Evolutionary conservation across 345 rosid species (phyloP), one percentile per base, ranked within the genome.

Genomic region (Melaleuca alternifolia): DNA sequence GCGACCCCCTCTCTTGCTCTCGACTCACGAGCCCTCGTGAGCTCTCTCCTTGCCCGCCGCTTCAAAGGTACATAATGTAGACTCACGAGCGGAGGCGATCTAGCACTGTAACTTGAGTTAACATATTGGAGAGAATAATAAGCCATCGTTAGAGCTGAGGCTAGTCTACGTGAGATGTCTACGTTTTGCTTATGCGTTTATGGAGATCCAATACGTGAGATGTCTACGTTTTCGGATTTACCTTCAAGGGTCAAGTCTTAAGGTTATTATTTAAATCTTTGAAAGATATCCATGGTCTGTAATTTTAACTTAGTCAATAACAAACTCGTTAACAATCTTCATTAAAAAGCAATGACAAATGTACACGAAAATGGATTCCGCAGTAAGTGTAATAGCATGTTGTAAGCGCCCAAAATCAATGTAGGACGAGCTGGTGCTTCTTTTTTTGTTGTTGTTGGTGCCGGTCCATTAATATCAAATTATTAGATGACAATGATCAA

Each of bases 371-470:
- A 61, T 28, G 7, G 0, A 14, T 28, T 61, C 37, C 1, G 1
- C 33, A n/a, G n/a, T 0, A 30, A 62, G 44, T 30, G 37, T 62
- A 30, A 62, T 62, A 61, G 28, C 71, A 61, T 28, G 75, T n/a
- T 61, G 8, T 61, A 16, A 20, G 6, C 77, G 8, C 77, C 77
- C 77, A 30, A 4, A 65, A 30, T 30, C 46, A 65, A 65, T 65
- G 77, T 16, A 0, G 23, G 0, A 21, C 1, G 0, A 30, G n/a
- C n/a, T n/a, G 46, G 46, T 7, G 77, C 11, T 23, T n/a, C 46
- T 15, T 30, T 33, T 54, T 62, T 30, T 13, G 20, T 61, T 61
- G 20, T n/a, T 28, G 37, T 0, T 0, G 28, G 10, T 16, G 3
- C 0, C 6, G 18, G 5, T 20, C 44, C 4, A 33, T 2, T 37